Base-by-base conservation (phyloP, 257 asterid genomes). In the Nicotiana noctiflora region DNA sequence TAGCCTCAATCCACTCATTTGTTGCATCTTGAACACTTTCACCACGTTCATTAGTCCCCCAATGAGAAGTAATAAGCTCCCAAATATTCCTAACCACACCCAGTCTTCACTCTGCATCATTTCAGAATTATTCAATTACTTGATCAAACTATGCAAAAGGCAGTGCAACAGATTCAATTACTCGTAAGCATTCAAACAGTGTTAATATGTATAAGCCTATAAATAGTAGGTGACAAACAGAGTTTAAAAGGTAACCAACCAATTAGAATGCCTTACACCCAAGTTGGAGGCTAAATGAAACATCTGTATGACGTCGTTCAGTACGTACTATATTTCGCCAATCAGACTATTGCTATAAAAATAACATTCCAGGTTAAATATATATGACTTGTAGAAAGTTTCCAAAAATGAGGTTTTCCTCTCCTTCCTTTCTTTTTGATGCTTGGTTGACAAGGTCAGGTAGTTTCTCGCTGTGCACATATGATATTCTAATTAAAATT, bases 11-110 rank as follows among this genome's bases (percentile, higher is more conserved):
- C 88, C 93, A 5, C 67, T 74, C 4, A 78, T 76, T 81, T 89
- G 98, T 76, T 89, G 96, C 95, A 92, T 91, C 88, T 93, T 90
- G 90, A 90, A 92, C 77, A 94, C 98, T 86, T 90, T 96, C 0
- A 93, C 88, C 4, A 91, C 95, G 59, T 94, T 96, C 3, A 92
- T 87, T 64, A 91, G 32, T 2, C 90, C 98, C 81, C 99, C 98
- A 0, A 86, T 32, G 55, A 93, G 88, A 3, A 94, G 92, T 32
- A 92, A 44, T 19, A 86, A 53, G 89, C 98, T 94, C 72, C 91
- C 97, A 19, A 82, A 81, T 40, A 91, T 82, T 1, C 95, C 89
- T 12, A 96, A 62, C 98, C 97, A 92, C 70, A 86, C 85, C 93
- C 95, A 90, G 6, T 81, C 80, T 63, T 78, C 83, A 2, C 93